phyloP scores from a whole-genome alignment of 2,329 filamentous ascomycete genomes.

The Botryotinia narcissicola region DNA sequence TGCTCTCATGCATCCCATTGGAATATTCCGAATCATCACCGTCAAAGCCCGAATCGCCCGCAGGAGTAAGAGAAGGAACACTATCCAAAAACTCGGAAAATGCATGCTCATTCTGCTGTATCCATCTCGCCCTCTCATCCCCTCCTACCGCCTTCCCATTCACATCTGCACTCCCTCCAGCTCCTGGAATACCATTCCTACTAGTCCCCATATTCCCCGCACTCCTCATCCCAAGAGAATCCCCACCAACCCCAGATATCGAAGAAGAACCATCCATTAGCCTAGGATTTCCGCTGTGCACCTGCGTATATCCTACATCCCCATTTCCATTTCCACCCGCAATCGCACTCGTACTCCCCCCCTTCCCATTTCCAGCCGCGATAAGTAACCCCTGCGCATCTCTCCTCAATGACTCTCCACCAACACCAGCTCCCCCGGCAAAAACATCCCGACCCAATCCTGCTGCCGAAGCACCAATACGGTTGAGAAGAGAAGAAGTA shows the following conservation, averaged over 20 bases:
- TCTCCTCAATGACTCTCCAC: slow-evolving; percentile 26
- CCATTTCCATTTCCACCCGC: slow-evolving; percentile 23
- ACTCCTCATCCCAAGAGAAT: background rate
- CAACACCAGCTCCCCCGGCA: slow-evolving; percentile 24
- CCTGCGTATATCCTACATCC: slow-evolving; percentile 19
- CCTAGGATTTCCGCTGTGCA: background rate
- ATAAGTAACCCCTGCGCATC: slow-evolving; percentile 26
- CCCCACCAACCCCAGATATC: background rate
- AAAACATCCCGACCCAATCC: slow-evolving; percentile 40
- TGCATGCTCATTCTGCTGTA: slow-evolving; percentile 31
- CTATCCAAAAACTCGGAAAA: slow-evolving; percentile 37
- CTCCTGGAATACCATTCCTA: background rate
- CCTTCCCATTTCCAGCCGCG: slow-evolving; percentile 31
- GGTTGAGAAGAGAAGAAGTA: slow-evolving; percentile 29
- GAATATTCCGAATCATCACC: background rate
- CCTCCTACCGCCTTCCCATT: slow-evolving; percentile 27
- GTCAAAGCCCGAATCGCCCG: slow-evolving; percentile 20
- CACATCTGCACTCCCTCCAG: background rate
- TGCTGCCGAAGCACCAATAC: slow-evolving; percentile 39
- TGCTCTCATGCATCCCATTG: background rate
- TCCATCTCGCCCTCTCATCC: slow-evolving; percentile 31
- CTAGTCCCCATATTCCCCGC: background rate
- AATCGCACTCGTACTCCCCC: slow-evolving; percentile 22
- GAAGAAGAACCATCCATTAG: background rate
- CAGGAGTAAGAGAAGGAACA: background rate